Conservation (phyloP, 2,329 filamentous ascomycete genomes). For the Zymoseptoria ardabiliae region DNA sequence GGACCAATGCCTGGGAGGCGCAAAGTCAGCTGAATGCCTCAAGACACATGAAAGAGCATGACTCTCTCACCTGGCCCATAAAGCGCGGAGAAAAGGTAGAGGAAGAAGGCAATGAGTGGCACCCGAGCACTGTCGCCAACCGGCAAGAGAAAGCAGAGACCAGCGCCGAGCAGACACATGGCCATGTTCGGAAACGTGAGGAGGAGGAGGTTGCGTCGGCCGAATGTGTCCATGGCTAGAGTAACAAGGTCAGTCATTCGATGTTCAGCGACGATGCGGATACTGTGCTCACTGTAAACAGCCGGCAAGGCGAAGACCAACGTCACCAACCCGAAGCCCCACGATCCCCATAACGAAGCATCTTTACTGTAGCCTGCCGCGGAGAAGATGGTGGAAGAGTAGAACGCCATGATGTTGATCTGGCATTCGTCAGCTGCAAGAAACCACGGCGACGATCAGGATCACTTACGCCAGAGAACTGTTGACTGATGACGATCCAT, state of each 20-base stretch:
- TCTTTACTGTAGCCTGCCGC: conserved; percentile 32
- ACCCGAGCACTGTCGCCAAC: conserved; percentile 27
- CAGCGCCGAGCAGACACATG: conserved; percentile 41
- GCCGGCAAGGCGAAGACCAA: conserved; percentile 54
- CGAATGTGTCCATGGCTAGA: conserved; percentile 39
- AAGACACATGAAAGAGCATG: not conserved
- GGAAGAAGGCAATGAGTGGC: conserved; percentile 26
- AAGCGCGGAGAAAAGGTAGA: conserved; percentile 25
- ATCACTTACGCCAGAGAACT: conserved; percentile 17
- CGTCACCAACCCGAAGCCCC: conserved; percentile 52
- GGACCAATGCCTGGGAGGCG: conserved; percentile 21
- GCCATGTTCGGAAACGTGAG: conserved; percentile 47
- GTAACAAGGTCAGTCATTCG: not conserved
- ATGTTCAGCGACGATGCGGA: not conserved
- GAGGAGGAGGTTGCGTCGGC: conserved; percentile 44
- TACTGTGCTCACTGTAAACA: conserved; percentile 36
- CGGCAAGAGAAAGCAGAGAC: conserved; percentile 48
- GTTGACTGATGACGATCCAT: conserved; percentile 18
- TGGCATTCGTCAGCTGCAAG: conserved; percentile 6
- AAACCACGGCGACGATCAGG: conserved; percentile 23
- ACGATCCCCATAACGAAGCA: conserved; percentile 48
- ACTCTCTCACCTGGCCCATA: conserved; percentile 22
- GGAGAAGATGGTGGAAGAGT: conserved; percentile 27
- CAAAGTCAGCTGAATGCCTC: not conserved
- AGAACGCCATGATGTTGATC: conserved; percentile 36